Evolutionary conservation across 2,329 filamentous ascomycete genomes (phyloP).

Genomic region (Elsinoe batatas): DNA sequence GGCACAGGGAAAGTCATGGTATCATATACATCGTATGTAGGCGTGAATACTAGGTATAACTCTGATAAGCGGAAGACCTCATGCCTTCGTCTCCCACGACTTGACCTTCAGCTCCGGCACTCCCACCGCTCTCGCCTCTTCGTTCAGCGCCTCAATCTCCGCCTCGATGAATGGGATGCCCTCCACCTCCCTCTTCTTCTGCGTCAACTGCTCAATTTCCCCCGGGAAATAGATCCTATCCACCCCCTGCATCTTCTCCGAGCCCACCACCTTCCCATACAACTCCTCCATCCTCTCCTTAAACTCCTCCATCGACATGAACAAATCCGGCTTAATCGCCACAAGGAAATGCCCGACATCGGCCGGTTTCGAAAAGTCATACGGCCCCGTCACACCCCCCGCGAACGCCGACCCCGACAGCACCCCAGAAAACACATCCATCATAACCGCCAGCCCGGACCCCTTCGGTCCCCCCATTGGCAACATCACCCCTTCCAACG

Average conservation of each 20-base stretch:
- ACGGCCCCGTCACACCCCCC: constrained; percentile 65
- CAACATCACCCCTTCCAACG: constrained; percentile 69
- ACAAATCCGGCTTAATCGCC: constrained; percentile 29
- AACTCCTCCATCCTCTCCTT: constrained; percentile 45
- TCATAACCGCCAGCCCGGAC: constrained; percentile 68
- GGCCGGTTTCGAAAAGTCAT: constrained; percentile 48
- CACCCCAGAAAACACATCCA: constrained; percentile 79
- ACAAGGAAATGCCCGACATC: constrained; percentile 30
- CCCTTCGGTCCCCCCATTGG: constrained; percentile 82
- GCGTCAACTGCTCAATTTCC: constrained; percentile 44
- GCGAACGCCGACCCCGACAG: constrained; percentile 70
- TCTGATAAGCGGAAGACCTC: neutral
- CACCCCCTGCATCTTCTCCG: constrained; percentile 44
- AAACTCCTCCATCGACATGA: constrained; percentile 27
- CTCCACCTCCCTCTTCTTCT: constrained; percentile 31
- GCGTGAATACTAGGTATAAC: neutral
- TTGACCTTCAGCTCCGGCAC: constrained; percentile 12
- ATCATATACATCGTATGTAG: neutral
- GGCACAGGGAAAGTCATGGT: neutral
- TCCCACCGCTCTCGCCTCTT: constrained; percentile 39
- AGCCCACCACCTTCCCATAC: constrained; percentile 44
- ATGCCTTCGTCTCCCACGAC: constrained; percentile 1
- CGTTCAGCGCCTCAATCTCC: constrained; percentile 42
- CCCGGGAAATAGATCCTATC: constrained; percentile 49
- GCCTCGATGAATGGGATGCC: constrained; percentile 42